These are phyloP conservation scores for Fusarium nygamai DNA, from an alignment of 2,329 filamentous ascomycete genomes.

Conservation along the genomic window DNA sequence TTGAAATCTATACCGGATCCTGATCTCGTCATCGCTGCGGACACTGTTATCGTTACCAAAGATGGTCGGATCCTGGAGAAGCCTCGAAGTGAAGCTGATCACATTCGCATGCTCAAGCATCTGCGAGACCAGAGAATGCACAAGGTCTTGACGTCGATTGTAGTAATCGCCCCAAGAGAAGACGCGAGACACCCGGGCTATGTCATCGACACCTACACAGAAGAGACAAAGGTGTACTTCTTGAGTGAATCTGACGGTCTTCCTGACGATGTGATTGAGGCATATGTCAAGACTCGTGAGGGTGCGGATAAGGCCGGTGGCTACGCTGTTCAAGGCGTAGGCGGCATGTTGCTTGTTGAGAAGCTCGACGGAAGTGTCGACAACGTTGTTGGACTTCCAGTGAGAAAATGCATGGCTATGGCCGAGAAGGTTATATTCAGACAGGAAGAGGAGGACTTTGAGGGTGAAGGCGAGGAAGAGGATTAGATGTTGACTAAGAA, in stretches of 20 bases:
- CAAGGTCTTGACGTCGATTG: conserved; percentile 87
- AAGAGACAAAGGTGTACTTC: conserved; percentile 93
- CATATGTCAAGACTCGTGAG: conserved; percentile 84
- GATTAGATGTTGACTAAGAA: not conserved
- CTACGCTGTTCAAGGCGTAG: conserved; percentile 92
- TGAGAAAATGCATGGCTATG: conserved; percentile 79
- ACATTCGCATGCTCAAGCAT: conserved; percentile 83
- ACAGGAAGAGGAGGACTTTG: conserved; percentile 72
- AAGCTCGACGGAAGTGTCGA: conserved; percentile 90
- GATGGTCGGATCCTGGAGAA: conserved; percentile 89
- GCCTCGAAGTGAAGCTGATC: conserved; percentile 81
- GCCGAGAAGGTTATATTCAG: conserved; percentile 89
- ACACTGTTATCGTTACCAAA: conserved; percentile 86
- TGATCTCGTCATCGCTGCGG: conserved; percentile 85
- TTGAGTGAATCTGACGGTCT: conserved; percentile 68
- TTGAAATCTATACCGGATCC: conserved; percentile 70
- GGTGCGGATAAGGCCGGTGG: conserved; percentile 96
- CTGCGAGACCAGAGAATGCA: conserved; percentile 82
- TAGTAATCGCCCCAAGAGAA: conserved; percentile 81
- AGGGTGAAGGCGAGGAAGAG: conserved; percentile 57
- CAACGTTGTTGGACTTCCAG: conserved; percentile 91
- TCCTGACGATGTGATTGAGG: conserved; percentile 82
- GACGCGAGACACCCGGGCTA: conserved; percentile 89
- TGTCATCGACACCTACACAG: conserved; percentile 79
- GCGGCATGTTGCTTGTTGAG: conserved; percentile 86